Conservation (phyloP, 768 basidiomycete genomes). For the Lactarius sanguifluus region DNA sequence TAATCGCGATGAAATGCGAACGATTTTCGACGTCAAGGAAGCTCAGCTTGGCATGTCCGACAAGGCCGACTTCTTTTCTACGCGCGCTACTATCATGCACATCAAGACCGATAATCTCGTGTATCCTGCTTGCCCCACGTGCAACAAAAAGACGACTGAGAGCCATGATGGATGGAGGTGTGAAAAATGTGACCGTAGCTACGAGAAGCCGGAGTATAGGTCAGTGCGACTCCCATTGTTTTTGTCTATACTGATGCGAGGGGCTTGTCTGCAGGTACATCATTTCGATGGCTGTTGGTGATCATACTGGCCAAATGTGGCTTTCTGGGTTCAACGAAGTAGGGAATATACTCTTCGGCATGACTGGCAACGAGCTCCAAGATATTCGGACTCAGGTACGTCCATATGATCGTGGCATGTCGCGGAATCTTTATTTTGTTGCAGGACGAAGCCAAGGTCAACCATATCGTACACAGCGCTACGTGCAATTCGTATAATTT, state of each 20-base stretch:
- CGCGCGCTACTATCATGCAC: conserved; percentile 82
- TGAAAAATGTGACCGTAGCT: conserved; percentile 84
- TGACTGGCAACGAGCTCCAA: conserved; percentile 74
- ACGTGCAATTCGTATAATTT: conserved; percentile 77
- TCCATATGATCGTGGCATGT: neutral
- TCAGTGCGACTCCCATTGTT: conserved; percentile 39
- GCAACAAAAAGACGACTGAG: conserved; percentile 88
- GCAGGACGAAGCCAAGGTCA: conserved; percentile 63
- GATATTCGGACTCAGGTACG: conserved; percentile 72
- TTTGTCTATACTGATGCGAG: conserved; percentile 17
- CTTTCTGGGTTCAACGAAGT: conserved; percentile 94
- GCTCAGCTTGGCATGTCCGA: conserved; percentile 73
- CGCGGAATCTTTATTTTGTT: conserved; percentile 3
- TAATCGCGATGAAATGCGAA: conserved; percentile 70
- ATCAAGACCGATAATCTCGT: conserved; percentile 78
- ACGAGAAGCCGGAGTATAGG: conserved; percentile 76
- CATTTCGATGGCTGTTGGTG: conserved; percentile 83
- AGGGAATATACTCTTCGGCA: conserved; percentile 72
- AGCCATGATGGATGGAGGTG: conserved; percentile 76
- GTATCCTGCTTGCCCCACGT: conserved; percentile 89
- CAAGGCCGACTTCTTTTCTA: conserved; percentile 76
- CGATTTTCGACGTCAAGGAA: conserved; percentile 76
- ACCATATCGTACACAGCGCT: conserved; percentile 58
- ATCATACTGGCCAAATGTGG: conserved; percentile 89
- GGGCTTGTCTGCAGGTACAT: conserved; percentile 55